These are phyloP conservation scores for Boletus vinaceobasis DNA, from an alignment of 768 basidiomycete species.

Conservation along the genomic window DNA sequence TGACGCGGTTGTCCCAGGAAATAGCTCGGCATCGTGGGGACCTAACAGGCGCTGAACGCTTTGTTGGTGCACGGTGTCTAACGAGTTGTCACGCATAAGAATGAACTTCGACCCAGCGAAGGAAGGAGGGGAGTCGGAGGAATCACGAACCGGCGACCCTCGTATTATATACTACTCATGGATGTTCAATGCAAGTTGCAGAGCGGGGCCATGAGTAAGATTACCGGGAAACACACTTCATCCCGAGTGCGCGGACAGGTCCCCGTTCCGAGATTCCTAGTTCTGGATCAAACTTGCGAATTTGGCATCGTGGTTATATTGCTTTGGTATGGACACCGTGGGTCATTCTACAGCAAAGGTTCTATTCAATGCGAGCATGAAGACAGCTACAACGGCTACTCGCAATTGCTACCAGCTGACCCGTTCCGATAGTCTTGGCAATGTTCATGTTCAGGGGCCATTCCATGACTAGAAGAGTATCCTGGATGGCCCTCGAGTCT, in stretches of 20 bases:
- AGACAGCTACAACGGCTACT: constrained; percentile 1
- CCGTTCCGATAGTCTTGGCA: constrained; percentile 1
- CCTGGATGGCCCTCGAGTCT: neutral
- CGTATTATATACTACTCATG: too few species aligned
- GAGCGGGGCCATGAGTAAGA: neutral
- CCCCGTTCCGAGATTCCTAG: neutral
- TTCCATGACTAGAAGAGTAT: neutral
- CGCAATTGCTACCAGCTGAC: neutral
- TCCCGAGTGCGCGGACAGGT: neutral
- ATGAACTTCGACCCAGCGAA: neutral
- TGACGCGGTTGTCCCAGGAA: neutral
- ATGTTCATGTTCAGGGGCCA: neutral
- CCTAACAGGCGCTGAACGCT: neutral
- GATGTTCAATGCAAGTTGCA: neutral
- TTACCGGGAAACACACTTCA: neutral
- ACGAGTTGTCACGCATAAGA: neutral
- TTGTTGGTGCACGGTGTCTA: neutral
- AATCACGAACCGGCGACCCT: too few species aligned
- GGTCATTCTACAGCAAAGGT: neutral
- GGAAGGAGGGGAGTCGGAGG: too few species aligned
- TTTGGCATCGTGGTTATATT: neutral
- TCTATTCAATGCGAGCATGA: neutral
- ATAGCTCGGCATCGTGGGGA: neutral
- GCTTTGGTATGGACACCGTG: neutral
- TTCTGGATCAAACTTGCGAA: neutral